Conservation (phyloP, 2,329 filamentous ascomycete species). For the Achaetomium macrosporum region DNA sequence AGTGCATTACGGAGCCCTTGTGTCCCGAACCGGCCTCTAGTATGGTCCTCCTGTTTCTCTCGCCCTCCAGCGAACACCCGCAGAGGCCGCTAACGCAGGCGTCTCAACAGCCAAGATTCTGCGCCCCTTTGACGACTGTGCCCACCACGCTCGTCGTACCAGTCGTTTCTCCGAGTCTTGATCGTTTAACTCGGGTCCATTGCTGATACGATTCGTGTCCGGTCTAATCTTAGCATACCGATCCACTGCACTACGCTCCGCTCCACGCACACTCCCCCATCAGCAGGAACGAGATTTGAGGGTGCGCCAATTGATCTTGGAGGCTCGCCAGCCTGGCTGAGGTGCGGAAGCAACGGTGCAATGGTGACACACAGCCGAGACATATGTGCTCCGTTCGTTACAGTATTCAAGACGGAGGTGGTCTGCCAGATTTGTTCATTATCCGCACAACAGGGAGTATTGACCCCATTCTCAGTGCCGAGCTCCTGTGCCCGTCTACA, state of each 20-base stretch:
- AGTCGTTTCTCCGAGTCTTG: no score
- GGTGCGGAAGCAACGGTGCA: neutral
- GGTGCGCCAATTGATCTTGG: neutral
- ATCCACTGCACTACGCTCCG: slow-evolving; percentile 3
- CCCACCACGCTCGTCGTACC: no score
- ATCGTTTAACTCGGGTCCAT: neutral
- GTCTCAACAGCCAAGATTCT: no score
- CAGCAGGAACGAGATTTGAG: neutral
- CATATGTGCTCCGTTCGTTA: neutral
- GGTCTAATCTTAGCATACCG: slow-evolving; percentile 8
- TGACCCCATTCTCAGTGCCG: neutral
- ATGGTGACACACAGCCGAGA: slow-evolving; percentile 1
- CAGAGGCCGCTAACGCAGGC: no score
- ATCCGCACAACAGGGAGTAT: neutral
- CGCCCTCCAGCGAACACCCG: neutral
- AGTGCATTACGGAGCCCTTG: no score
- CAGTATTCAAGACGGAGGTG: neutral
- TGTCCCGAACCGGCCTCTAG: no score
- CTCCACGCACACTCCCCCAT: neutral
- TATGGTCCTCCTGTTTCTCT: neutral
- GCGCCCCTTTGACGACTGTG: no score
- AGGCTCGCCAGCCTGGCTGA: neutral
- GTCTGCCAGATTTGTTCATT: neutral
- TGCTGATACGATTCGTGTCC: neutral
- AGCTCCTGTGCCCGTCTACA: no score